Evolutionary conservation across 2,329 filamentous ascomycete genomes (phyloP).

Genomic region (Emergomyces africanus): DNA sequence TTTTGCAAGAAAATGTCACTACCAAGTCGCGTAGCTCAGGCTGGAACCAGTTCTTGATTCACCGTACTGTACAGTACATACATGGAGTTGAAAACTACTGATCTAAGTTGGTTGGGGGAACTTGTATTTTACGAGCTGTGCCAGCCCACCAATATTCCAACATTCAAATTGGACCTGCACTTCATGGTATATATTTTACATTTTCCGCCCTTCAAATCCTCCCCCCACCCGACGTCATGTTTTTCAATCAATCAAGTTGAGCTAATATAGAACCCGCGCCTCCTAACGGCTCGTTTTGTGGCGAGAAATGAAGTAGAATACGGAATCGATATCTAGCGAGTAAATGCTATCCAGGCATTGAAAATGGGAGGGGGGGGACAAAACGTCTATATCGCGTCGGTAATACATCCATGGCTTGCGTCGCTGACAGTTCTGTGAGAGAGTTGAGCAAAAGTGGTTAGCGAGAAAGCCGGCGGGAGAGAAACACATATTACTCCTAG

Average conservation of each 20-base stretch:
- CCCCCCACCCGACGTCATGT: not conserved
- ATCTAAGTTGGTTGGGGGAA: no score
- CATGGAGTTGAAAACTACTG: no score
- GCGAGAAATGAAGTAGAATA: not conserved
- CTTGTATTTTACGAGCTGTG: no score
- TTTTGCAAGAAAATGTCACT: no score
- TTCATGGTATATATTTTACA: not conserved
- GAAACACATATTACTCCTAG: not conserved
- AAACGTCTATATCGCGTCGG: slow-evolving; percentile 20
- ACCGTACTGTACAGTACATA: no score
- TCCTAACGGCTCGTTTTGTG: not conserved
- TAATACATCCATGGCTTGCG: slow-evolving; percentile 37
- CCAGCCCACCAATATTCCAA: no score
- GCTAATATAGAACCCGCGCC: not conserved
- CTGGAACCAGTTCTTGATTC: not conserved
- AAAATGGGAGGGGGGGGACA: not conserved
- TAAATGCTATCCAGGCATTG: not conserved
- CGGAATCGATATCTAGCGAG: not conserved
- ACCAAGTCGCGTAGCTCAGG: no score
- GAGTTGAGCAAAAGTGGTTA: not conserved
- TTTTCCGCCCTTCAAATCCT: not conserved
- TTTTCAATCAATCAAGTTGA: not conserved
- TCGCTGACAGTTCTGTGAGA: slow-evolving; percentile 29
- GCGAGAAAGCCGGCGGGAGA: not conserved
- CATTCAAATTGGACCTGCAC: not conserved